These are phyloP conservation scores for Citrus mangshanensis DNA, from an alignment of 345 rosid genomes.

Conservation along the genomic window DNA sequence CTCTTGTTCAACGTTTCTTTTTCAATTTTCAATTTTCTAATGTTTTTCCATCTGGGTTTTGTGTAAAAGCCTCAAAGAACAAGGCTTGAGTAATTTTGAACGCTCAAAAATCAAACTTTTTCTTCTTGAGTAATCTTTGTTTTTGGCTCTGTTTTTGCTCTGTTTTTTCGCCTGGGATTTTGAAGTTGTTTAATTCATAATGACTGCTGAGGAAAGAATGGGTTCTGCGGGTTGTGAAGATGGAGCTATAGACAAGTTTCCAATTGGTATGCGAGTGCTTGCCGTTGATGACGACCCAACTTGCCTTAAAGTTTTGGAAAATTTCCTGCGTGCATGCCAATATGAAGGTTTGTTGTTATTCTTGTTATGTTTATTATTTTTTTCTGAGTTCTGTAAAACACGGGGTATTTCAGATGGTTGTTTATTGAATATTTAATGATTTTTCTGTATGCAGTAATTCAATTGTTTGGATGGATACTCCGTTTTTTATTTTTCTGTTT, in stretches of 20 bases:
- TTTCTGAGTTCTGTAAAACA: neutral
- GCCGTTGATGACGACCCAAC: slow-evolving; percentile 72
- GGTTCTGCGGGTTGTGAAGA: slow-evolving; percentile 25
- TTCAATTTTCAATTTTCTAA: neutral
- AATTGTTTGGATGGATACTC: neutral
- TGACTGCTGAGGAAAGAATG: slow-evolving; percentile 37
- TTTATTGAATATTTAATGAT: neutral
- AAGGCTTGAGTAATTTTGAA: neutral
- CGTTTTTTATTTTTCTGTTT: neutral
- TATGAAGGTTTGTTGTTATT: slow-evolving; percentile 47
- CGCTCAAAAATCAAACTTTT: neutral
- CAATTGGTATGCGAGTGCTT: slow-evolving; percentile 58
- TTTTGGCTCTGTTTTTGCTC: neutral
- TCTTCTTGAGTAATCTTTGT: slow-evolving; percentile 15
- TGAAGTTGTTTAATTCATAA: slow-evolving; percentile 16
- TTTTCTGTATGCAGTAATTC: neutral
- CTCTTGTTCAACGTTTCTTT: neutral
- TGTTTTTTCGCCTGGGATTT: slow-evolving; percentile 20
- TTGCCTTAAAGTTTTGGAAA: slow-evolving; percentile 58
- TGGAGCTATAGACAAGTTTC: slow-evolving; percentile 33
- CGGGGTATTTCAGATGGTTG: neutral
- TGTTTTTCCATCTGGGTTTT: slow-evolving; percentile 23
- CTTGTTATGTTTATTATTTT: neutral
- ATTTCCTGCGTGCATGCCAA: slow-evolving; percentile 54
- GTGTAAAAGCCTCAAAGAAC: slow-evolving; percentile 4